phyloP scores from a whole-genome alignment of 768 basidiomycete species.

The Hygrophorus pudorinus region DNA sequence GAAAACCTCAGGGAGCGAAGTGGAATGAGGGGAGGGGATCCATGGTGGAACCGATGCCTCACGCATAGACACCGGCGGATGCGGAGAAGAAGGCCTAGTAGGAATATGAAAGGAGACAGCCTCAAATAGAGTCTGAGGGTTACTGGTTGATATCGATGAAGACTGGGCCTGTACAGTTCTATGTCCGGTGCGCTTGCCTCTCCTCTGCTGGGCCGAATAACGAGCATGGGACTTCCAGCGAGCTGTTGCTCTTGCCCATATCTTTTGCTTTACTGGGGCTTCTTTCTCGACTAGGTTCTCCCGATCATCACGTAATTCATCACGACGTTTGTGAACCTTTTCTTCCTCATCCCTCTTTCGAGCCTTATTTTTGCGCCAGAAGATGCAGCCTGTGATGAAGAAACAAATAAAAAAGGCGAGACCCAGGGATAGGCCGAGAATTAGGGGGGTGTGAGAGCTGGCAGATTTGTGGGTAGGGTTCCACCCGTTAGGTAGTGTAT shows the following conservation, averaged over 20 bases:
- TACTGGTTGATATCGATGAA: constrained; percentile 15
- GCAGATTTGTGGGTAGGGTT: constrained; percentile 12
- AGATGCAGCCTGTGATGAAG: constrained; percentile 51
- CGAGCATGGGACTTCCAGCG: constrained; percentile 61
- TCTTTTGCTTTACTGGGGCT: constrained; percentile 38
- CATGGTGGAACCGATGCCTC: too few relatives aligned
- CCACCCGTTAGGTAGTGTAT: constrained; percentile 51
- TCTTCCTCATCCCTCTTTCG: constrained; percentile 42
- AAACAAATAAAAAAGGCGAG: constrained; percentile 52
- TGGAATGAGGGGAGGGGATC: neutral
- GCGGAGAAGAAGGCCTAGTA: constrained; percentile 17
- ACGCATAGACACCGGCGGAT: neutral
- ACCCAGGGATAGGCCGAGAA: constrained; percentile 49
- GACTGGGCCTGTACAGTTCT: constrained; percentile 14
- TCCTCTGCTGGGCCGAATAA: constrained; percentile 49
- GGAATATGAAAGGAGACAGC: constrained; percentile 12
- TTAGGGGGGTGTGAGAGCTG: constrained; percentile 31
- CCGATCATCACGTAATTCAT: constrained; percentile 20
- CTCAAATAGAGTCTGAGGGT: neutral
- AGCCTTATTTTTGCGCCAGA: constrained; percentile 42
- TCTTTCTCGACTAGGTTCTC: constrained; percentile 33
- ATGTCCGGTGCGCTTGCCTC: constrained; percentile 28
- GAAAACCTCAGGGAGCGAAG: neutral
- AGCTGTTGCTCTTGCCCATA: constrained; percentile 57
- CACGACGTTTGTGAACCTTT: constrained; percentile 24